phyloP scores from a whole-genome alignment of 2,329 filamentous ascomycete species.

The Periconia macrospinosa region DNA sequence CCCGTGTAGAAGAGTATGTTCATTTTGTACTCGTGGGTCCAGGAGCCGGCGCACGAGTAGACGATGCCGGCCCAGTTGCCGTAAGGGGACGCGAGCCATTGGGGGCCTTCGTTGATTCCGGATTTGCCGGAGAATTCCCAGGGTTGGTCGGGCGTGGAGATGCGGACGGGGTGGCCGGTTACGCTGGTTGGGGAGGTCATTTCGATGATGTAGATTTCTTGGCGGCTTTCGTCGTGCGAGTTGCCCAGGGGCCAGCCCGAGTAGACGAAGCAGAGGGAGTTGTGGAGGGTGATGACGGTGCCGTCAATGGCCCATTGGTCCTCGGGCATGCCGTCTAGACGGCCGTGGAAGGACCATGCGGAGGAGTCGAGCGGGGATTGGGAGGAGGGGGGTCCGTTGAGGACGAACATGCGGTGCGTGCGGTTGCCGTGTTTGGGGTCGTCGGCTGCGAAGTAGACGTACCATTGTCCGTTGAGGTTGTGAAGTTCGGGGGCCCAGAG shows the following conservation, averaged over 20 bases:
- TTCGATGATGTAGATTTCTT: constrained; percentile 49
- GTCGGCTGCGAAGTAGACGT: constrained; percentile 54
- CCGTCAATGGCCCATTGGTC: constrained; percentile 54
- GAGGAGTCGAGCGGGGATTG: constrained; percentile 31
- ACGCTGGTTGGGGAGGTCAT: constrained; percentile 42
- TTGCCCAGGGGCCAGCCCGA: constrained; percentile 50
- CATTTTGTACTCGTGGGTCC: constrained; percentile 55
- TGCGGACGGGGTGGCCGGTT: constrained; percentile 40
- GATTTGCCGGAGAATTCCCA: constrained; percentile 46
- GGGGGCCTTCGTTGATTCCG: constrained; percentile 52
- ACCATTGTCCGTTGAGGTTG: constrained; percentile 55
- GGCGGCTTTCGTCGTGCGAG: constrained; percentile 39
- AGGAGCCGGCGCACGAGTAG: constrained; percentile 51
- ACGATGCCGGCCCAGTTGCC: constrained; percentile 47
- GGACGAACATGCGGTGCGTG: constrained; percentile 51
- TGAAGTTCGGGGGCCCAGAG: constrained; percentile 62
- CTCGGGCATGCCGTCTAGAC: constrained; percentile 43
- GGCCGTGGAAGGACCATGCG: constrained; percentile 47
- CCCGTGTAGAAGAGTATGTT: constrained; percentile 46
- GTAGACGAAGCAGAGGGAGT: constrained; percentile 47
- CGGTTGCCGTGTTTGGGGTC: constrained; percentile 48
- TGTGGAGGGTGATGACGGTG: constrained; percentile 46
- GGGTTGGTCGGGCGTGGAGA: constrained; percentile 43
- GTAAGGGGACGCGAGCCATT: constrained; percentile 41
- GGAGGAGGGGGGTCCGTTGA: constrained; percentile 43